A percentile compares a stretch with the other conserved stretches of the same genome.
These are phyloP conservation scores for Diaporthe sp. DNA, from an alignment of 2,329 filamentous ascomycete species.

Conservation along the genomic window DNA sequence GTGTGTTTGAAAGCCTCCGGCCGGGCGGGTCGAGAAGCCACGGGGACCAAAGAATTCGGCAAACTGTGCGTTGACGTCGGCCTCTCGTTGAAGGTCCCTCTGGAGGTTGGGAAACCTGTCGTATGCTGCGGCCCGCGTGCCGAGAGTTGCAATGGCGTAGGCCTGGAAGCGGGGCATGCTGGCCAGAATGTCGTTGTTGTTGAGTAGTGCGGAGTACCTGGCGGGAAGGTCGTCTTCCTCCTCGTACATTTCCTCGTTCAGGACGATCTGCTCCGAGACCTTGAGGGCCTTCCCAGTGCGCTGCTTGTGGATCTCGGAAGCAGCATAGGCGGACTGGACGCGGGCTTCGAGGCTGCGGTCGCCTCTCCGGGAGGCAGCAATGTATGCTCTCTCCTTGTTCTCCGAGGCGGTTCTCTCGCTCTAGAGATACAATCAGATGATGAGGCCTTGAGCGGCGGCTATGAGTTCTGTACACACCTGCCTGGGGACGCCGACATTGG, in stretches of 20 bases:
- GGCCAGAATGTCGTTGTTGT: conserved; percentile 35
- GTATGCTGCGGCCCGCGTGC: conserved; percentile 24
- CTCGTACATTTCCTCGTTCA: conserved; percentile 96
- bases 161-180: conserved; percentile 32
- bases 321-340: conserved; percentile 87
- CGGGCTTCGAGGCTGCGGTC: conserved; percentile 91
- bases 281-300: conserved; percentile 86
- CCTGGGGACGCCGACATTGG: conserved; percentile 27
- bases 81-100: conserved; percentile 9
- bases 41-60: conserved; percentile 32
- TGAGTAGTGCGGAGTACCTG: conserved; percentile 27
- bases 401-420: conserved; percentile 84
- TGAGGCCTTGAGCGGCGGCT: not conserved
- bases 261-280: conserved; percentile 88
- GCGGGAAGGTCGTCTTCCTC: conserved; percentile 86
- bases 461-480: conserved; percentile 27
- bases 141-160: conserved; percentile 34
- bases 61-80: conserved; percentile 33
- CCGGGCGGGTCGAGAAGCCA: conserved; percentile 11
- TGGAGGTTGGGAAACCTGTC: conserved; percentile 25
- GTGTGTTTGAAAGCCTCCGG: not conserved
- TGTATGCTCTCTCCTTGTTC: conserved; percentile 90
- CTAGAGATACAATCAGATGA: conserved; percentile 53
- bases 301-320: conserved; percentile 91
- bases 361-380: conserved; percentile 88